Evolutionary conservation across 192 early-diverging fungal genomes (phyloP).

Genomic region (Coemansia sp.): DNA sequence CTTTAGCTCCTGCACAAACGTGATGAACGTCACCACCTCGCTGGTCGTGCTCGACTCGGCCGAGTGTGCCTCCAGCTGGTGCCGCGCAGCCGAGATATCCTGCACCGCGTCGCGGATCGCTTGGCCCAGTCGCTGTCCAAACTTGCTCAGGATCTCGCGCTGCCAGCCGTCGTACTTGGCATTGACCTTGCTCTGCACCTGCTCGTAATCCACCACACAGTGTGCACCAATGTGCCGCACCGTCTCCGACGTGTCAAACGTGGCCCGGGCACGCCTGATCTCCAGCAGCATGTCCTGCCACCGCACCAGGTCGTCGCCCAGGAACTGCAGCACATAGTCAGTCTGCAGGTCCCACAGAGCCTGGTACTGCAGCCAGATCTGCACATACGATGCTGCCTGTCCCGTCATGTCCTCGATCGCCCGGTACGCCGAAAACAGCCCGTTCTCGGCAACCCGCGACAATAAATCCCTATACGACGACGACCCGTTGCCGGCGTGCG

Average conservation of each 20-base stretch:
- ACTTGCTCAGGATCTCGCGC: slow-evolving; percentile 87
- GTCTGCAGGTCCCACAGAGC: slow-evolving; percentile 96
- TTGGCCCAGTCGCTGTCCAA: slow-evolving; percentile 71
- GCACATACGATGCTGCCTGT: slow-evolving; percentile 77
- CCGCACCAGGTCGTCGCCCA: slow-evolving; percentile 81
- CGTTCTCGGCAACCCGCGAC: slow-evolving; percentile 61
- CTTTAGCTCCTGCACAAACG: slow-evolving; percentile 92
- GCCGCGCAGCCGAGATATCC: slow-evolving; percentile 67
- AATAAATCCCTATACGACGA: slow-evolving; percentile 49
- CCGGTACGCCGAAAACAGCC: slow-evolving; percentile 72
- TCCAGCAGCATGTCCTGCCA: slow-evolving; percentile 95
- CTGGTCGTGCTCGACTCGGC: slow-evolving; percentile 79
- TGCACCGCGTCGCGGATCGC: slow-evolving; percentile 79
- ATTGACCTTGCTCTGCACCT: slow-evolving; percentile 98
- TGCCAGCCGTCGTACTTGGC: slow-evolving; percentile 98
- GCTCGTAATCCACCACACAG: slow-evolving; percentile 89
- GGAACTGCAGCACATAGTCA: slow-evolving; percentile 67
- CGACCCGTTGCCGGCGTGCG: neutral
- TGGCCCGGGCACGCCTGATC: slow-evolving; percentile 87
- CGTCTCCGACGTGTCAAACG: slow-evolving; percentile 95
- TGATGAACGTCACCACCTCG: slow-evolving; percentile 90
- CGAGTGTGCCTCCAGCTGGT: slow-evolving; percentile 81
- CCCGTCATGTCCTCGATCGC: slow-evolving; percentile 73
- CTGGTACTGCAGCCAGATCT: slow-evolving; percentile 97
- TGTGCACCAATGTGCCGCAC: slow-evolving; percentile 78